Base-by-base conservation (phyloP, 345 rosid species). In the Aquilaria yunnanensis region DNA sequence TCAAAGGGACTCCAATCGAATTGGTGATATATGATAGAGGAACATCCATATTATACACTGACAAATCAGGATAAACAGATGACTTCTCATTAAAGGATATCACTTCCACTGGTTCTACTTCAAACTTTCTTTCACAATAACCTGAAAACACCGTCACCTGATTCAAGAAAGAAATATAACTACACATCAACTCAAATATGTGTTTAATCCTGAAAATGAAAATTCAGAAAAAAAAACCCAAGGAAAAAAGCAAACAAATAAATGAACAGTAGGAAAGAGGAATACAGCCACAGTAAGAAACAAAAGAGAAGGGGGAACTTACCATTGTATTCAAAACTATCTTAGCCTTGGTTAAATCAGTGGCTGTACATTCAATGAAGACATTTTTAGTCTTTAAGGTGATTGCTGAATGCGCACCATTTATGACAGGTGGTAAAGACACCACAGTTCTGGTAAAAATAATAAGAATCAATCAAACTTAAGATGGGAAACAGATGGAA, bases 331-430 rank as follows among this genome's bases (percentile, higher is more conserved):
- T 94, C 74, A 94, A 69, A 62, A 94, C 96, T 75, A 79, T 82
- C 70, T 81, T 90, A 67, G 99, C 99, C 88, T 89, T 91, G 4
- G 95, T 88, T 74, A 90, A 74, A 74, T 94, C 99, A 12, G 87
- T 91, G 59, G 96, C 97, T 16, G 97, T 91, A 74, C 99, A 94
- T 70, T 94, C 99, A 68, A 90, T 84, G 71, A 94, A 80, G 70
- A 94, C 89, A 77, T 91, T 94, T 78, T 84, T 88, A 31, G 99
- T 94, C 84, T 88, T 80, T 57, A 91, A 75, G 63, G 86, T 83
- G 61, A 94, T 91, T 61, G 97, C 97, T 33, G 96, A 94, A 76
- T 91, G 96, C 58, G 96, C 96, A 69, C 97, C 81, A 78, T 94
- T 91, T 62, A 94, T 94, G 70, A 94, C 85, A 63, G 99, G 99